phyloP scores from a whole-genome alignment of 2,329 filamentous ascomycete species.

The Cercospora brassicicola region DNA sequence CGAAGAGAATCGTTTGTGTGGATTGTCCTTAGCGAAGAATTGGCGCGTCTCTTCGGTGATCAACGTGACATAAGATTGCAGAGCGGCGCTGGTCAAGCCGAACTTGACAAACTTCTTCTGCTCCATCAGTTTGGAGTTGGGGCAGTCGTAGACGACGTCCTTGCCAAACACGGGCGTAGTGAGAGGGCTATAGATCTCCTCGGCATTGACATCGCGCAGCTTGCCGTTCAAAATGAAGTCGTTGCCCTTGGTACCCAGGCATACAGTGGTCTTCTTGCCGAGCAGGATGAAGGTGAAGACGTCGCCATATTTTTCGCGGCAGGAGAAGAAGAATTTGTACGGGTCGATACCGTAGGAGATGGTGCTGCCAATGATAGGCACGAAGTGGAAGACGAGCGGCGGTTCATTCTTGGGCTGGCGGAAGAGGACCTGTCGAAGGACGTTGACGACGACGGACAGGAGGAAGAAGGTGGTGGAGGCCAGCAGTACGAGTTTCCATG shows the following conservation, averaged over 20 bases:
- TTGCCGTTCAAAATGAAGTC: conserved; percentile 92
- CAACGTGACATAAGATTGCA: conserved; percentile 74
- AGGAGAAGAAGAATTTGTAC: conserved; percentile 75
- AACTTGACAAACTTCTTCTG: conserved; percentile 94
- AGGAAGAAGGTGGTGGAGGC: conserved; percentile 52
- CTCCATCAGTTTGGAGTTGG: conserved; percentile 90
- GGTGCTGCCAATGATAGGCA: conserved; percentile 81
- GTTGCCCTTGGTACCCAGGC: conserved; percentile 76
- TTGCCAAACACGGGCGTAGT: conserved; percentile 72
- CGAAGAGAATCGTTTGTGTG: conserved; percentile 40
- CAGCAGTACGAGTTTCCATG: conserved; percentile 48
- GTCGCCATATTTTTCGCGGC: conserved; percentile 81
- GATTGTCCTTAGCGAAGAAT: conserved; percentile 67
- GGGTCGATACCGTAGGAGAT: conserved; percentile 94
- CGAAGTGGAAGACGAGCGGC: conserved; percentile 64
- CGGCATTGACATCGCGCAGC: conserved; percentile 82
- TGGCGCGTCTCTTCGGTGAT: conserved; percentile 72
- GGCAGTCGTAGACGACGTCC: conserved; percentile 87
- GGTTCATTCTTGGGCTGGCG: conserved; percentile 66
- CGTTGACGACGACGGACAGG: conserved; percentile 70
- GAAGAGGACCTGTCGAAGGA: conserved; percentile 70
- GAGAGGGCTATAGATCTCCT: conserved; percentile 83
- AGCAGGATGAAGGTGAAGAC: conserved; percentile 87
- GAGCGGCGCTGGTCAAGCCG: conserved; percentile 71
- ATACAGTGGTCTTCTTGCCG: conserved; percentile 86